These are phyloP conservation scores for Amphicarpaea edgeworthii DNA, from an alignment of 306 rosid genomes.

Conservation along the genomic window DNA sequence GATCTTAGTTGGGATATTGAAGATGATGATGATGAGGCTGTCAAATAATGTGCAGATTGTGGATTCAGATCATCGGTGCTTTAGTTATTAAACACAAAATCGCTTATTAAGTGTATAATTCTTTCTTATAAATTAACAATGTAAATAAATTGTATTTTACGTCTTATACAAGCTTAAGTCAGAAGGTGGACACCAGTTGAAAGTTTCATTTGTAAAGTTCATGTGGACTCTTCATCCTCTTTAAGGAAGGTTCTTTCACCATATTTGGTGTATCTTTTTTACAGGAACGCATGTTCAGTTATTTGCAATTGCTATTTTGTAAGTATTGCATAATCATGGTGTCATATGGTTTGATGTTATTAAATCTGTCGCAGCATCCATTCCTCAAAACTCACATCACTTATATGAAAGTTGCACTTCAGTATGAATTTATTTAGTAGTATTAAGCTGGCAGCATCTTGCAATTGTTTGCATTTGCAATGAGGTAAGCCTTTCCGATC, in stretches of 20 bases:
- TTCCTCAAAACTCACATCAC: slow-evolving; percentile 1
- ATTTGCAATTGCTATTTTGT: not conserved
- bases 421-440: not conserved
- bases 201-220: slow-evolving; percentile 39
- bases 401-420: not conserved
- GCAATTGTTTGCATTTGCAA: slow-evolving; percentile 4
- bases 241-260: slow-evolving; percentile 36
- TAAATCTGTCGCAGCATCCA: slow-evolving; percentile 28
- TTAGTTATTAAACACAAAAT: slow-evolving; percentile 40
- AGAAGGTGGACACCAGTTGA: slow-evolving; percentile 31
- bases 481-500: not conserved
- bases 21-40: slow-evolving; percentile 65
- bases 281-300: slow-evolving; percentile 30
- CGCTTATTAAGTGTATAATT: slow-evolving; percentile 45
- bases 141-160: slow-evolving; percentile 45
- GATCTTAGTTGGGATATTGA: slow-evolving; percentile 93
- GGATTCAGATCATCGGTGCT: slow-evolving; percentile 29
- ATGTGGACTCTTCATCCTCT: slow-evolving; percentile 9
- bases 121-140: slow-evolving; percentile 34
- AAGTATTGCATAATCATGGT: not conserved
- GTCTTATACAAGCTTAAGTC: slow-evolving; percentile 32
- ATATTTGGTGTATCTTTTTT: slow-evolving; percentile 19
- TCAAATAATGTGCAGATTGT: slow-evolving; percentile 58
- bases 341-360: not conserved
- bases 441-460: not conserved